A percentile compares a stretch with the other conserved stretches of the same genome.
phyloP scores from a whole-genome alignment of 108 stramenopile genomes.

The Pseudonitzschia multiseries region DNA sequence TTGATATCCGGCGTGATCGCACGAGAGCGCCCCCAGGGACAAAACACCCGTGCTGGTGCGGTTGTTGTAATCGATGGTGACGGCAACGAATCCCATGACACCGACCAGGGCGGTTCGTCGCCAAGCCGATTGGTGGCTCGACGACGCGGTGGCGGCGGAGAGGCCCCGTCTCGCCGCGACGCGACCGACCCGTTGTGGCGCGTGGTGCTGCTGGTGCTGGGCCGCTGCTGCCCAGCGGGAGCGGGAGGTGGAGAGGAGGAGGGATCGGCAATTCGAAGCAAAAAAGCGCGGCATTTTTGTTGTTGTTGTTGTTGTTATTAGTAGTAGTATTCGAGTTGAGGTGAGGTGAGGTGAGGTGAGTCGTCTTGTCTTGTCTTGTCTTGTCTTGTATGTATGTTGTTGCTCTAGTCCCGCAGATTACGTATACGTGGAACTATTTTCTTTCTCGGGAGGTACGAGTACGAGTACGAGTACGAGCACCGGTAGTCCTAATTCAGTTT shows the following conservation, averaged over 20 bases:
- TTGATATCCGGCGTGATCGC: too few relatives aligned
- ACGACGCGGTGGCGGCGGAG: constrained; percentile 2
- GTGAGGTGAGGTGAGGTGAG: too few relatives aligned
- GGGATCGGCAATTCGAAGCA: neutral
- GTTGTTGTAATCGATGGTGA: constrained; percentile 1
- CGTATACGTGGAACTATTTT: too few relatives aligned
- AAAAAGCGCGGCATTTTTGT: neutral
- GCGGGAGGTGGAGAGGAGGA: neutral
- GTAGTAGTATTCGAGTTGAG: too few relatives aligned
- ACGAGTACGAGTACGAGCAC: too few relatives aligned
- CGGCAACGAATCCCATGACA: neutral
- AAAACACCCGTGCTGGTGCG: constrained; percentile 4
- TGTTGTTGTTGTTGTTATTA: too few relatives aligned
- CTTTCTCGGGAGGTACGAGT: too few relatives aligned
- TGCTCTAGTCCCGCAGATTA: too few relatives aligned
- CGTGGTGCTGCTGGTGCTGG: constrained; percentile 11
- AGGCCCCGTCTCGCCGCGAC: neutral
- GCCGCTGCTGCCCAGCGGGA: neutral
- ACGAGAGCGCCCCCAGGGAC: neutral
- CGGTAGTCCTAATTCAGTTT: too few relatives aligned
- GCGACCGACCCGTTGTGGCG: neutral
- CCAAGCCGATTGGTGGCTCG: constrained; percentile 4
- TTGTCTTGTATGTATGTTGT: too few relatives aligned
- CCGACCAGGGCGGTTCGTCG: neutral
- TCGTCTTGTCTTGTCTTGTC: too few relatives aligned